Conservation (phyloP, 805 yeast species). For the Scheffersomyces lignosus region DNA sequence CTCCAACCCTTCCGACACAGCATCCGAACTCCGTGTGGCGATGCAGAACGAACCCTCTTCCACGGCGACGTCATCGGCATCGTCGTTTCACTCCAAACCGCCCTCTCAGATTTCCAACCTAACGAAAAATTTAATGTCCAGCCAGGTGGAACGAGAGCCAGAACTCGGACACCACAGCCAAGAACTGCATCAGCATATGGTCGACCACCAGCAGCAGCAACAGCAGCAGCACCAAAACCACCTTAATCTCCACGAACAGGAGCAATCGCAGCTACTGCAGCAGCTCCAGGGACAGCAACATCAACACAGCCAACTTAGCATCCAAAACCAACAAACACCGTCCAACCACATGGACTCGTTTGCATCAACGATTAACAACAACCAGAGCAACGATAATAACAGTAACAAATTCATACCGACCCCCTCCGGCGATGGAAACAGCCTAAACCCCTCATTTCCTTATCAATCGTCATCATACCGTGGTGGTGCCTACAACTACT, state of each 20-base stretch:
- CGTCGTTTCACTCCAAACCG: slow-evolving; percentile 2
- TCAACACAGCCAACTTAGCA: background rate
- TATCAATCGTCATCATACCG: slow-evolving; percentile 3
- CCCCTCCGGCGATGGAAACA: slow-evolving; percentile 3
- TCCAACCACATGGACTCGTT: background rate
- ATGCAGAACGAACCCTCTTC: slow-evolving; percentile 1
- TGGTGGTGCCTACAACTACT: slow-evolving; percentile 5
- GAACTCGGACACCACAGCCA: too few species aligned
- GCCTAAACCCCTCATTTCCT: too few species aligned
- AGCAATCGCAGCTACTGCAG: background rate
- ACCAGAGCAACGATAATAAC: too few species aligned
- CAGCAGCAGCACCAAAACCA: background rate
- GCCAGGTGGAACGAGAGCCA: too few species aligned
- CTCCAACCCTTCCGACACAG: too few species aligned
- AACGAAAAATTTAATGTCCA: slow-evolving; percentile 32
- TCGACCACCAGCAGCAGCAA: background rate
- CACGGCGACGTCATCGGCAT: slow-evolving; percentile 8
- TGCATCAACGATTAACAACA: too few species aligned
- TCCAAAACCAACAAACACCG: background rate
- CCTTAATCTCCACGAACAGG: slow-evolving; percentile 1
- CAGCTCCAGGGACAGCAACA: background rate
- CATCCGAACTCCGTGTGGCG: too few species aligned
- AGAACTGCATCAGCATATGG: too few species aligned
- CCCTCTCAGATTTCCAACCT: slow-evolving; percentile 26
- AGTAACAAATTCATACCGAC: slow-evolving; percentile 4